Conservation (phyloP, 176 grass and related monocot species). For the Oryza glaberrima region DNA sequence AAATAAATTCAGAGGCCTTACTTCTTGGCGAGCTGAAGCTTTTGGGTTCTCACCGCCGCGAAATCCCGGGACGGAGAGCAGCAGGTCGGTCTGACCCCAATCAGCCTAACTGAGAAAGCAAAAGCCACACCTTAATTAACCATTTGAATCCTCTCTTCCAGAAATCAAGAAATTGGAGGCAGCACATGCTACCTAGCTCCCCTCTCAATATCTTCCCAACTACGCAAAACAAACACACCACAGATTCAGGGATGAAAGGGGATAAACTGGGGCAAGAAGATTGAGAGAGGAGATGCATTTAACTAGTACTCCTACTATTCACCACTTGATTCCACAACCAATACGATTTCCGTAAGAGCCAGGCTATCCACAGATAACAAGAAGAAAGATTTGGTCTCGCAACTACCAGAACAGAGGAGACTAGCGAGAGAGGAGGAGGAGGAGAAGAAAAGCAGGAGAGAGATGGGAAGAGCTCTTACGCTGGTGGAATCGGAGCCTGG, state of each 20-base stretch:
- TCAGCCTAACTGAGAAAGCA: slow-evolving; percentile 49
- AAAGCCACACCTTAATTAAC: slow-evolving; percentile 1
- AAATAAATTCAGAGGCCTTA: slow-evolving; percentile 31
- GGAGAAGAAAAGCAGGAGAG: too few relatives aligned
- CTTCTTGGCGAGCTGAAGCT: slow-evolving; percentile 73
- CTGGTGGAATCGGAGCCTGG: too few relatives aligned
- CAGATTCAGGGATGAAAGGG: too few relatives aligned
- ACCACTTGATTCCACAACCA: background rate
- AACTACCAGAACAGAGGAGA: background rate
- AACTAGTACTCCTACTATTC: background rate
- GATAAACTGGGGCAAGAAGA: too few relatives aligned
- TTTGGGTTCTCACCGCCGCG: slow-evolving; percentile 54
- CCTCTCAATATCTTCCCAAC: background rate
- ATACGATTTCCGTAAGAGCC: background rate
- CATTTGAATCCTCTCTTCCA: background rate
- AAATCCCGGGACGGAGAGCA: slow-evolving; percentile 39
- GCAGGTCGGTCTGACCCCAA: slow-evolving; percentile 32
- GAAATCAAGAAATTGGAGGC: background rate
- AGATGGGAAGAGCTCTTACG: too few relatives aligned
- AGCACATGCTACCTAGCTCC: background rate
- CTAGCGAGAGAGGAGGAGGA: too few relatives aligned
- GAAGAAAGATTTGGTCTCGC: too few relatives aligned
- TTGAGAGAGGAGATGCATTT: background rate
- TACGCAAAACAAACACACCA: background rate
- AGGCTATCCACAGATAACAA: background rate